A percentile compares a stretch with the other conserved stretches of the same genome.
These are phyloP conservation scores for Fremontodendron californicum DNA, from an alignment of 345 rosid species.

Conservation along the genomic window DNA sequence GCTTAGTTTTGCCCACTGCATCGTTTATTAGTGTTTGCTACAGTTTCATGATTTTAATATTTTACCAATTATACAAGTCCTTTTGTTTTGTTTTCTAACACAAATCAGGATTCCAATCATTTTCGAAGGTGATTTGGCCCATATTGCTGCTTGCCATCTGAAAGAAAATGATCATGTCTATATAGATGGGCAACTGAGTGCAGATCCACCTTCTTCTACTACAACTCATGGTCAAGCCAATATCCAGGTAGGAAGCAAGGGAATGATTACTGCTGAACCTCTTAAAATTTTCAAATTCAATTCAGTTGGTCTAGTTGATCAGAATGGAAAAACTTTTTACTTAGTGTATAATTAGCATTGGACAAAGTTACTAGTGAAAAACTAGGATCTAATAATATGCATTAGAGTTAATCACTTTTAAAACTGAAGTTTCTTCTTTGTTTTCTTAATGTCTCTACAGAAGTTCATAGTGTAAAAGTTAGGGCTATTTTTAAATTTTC, in stretches of 20 bases:
- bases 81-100: background rate
- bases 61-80: background rate
- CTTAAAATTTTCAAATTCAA: background rate
- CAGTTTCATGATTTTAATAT: background rate
- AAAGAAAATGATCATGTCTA: slow-evolving; percentile 53
- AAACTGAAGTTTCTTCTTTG: background rate
- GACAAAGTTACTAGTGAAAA: background rate
- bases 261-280: background rate
- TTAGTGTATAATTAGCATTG: background rate
- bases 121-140: slow-evolving; percentile 84
- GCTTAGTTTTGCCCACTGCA: background rate
- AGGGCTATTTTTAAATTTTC: background rate
- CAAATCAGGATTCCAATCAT: slow-evolving; percentile 58
- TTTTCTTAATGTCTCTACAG: background rate
- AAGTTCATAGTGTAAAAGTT: background rate
- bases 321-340: background rate
- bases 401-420: background rate
- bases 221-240: slow-evolving; percentile 30
- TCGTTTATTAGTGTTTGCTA: background rate
- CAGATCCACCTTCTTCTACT: slow-evolving; percentile 36
- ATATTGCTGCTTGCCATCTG: slow-evolving; percentile 55
- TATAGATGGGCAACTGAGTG: slow-evolving; percentile 56
- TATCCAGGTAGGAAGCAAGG: slow-evolving; percentile 45
- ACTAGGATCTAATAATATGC: background rate
- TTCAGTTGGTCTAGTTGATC: background rate